A percentile compares a stretch with the other conserved stretches of the same genome.
These are phyloP conservation scores for Cryptococcus sp. DNA, from an alignment of 1,284 basidiomycete genomes.

Conservation along the genomic window DNA sequence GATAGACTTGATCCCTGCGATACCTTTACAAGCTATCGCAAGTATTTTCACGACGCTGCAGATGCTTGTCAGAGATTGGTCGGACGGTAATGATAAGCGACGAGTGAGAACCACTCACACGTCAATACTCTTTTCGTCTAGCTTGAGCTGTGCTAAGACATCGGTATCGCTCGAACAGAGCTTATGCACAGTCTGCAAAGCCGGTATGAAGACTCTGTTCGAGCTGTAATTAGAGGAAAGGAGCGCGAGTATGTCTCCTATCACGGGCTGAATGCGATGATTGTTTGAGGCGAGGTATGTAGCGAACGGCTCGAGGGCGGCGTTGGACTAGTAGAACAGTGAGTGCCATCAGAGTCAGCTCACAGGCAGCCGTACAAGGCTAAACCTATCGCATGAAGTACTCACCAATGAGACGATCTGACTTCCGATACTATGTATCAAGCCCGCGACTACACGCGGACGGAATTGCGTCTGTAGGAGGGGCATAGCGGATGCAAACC, in stretches of 20 bases:
- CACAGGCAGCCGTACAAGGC: too few relatives aligned
- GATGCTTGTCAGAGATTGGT: background rate
- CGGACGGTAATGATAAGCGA: background rate
- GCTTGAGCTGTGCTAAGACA: constrained; percentile 58
- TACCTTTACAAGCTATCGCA: constrained; percentile 20
- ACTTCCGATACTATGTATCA: constrained; percentile 74
- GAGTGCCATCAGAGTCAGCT: too few relatives aligned
- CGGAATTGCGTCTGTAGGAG: constrained; percentile 64
- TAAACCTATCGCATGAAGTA: constrained; percentile 7
- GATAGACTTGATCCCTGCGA: constrained; percentile 66
- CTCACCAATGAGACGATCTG: constrained; percentile 78
- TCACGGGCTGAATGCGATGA: constrained; percentile 57
- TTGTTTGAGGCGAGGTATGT: constrained; percentile 57
- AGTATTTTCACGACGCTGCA: constrained; percentile 9
- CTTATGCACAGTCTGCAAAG: constrained; percentile 71
- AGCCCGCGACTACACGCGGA: constrained; percentile 63
- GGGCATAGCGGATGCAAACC: constrained; percentile 67
- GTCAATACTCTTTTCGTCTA: constrained; percentile 56
- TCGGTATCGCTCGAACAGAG: constrained; percentile 56
- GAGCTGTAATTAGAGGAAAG: constrained; percentile 58
- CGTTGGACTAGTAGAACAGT: constrained; percentile 11
- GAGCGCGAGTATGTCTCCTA: constrained; percentile 62
- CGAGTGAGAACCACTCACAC: background rate
- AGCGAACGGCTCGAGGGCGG: constrained; percentile 48
- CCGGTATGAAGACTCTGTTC: constrained; percentile 74